A percentile compares a stretch with the other conserved stretches of the same genome.
Conservation (phyloP, 371 early-diverging fungal genomes). For the Apophysomyces sp. region DNA sequence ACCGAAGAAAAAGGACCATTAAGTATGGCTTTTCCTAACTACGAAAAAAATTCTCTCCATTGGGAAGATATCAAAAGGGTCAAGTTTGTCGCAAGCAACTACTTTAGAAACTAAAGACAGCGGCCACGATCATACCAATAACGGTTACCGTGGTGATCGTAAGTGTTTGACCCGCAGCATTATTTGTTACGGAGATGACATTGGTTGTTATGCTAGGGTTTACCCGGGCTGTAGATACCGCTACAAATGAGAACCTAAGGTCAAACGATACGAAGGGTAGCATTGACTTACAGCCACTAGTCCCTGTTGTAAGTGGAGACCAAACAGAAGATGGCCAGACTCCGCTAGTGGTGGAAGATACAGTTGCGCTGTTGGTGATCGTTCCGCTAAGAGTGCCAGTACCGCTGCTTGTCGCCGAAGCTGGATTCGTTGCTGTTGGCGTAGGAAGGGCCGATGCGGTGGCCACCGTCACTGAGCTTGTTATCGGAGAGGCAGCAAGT, state of each 20-base stretch:
- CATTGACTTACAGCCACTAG: conserved; percentile 6
- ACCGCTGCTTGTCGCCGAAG: neutral
- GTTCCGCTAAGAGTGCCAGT: neutral
- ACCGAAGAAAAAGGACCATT: too few relatives aligned
- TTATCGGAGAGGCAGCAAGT: neutral
- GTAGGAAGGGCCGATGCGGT: conserved; percentile 5
- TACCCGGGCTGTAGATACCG: neutral
- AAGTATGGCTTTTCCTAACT: too few relatives aligned
- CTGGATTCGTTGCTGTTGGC: conserved; percentile 4
- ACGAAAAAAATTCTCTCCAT: too few relatives aligned
- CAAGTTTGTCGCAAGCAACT: too few relatives aligned
- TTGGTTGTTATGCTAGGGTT: neutral
- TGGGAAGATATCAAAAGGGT: too few relatives aligned
- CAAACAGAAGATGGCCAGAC: conserved; percentile 1
- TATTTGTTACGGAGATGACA: neutral
- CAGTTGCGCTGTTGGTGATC: neutral
- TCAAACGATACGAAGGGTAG: neutral
- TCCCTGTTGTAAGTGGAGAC: neutral
- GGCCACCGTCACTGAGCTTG: neutral
- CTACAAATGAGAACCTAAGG: neutral
- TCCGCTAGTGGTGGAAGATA: neutral
- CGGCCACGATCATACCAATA: neutral
- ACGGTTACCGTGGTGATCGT: neutral
- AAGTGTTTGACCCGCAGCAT: neutral
- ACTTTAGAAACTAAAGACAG: too few relatives aligned